A percentile compares a stretch with the other conserved stretches of the same genome.
These are phyloP conservation scores for Leccinum solheimii DNA, from an alignment of 1,284 basidiomycete genomes.

Conservation along the genomic window DNA sequence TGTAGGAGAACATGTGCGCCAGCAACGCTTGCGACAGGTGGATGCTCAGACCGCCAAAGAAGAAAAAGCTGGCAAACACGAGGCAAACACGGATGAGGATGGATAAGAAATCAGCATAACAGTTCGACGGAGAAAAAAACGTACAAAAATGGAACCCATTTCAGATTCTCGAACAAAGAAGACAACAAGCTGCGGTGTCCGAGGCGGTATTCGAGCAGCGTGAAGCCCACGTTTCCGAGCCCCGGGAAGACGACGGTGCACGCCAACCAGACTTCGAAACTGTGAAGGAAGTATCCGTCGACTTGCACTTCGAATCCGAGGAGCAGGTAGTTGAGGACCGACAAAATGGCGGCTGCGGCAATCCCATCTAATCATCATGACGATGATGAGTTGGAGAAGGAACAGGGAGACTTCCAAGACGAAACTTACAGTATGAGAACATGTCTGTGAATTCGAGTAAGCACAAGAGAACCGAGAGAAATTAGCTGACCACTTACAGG, in stretches of 20 bases:
- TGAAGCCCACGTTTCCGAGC: slow-evolving; percentile 70
- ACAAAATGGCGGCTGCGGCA: slow-evolving; percentile 63
- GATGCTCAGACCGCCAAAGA: slow-evolving; percentile 78
- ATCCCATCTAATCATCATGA: slow-evolving; percentile 58
- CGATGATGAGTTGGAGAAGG: not conserved
- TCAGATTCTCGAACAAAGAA: slow-evolving; percentile 61
- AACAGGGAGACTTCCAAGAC: not conserved
- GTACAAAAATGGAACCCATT: slow-evolving; percentile 79
- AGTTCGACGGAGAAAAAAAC: slow-evolving; percentile 30
- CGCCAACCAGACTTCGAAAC: slow-evolving; percentile 77
- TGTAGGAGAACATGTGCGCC: slow-evolving; percentile 79
- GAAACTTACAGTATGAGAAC: slow-evolving; percentile 73
- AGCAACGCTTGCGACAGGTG: slow-evolving; percentile 73
- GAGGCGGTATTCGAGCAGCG: slow-evolving; percentile 75
- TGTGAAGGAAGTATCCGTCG: slow-evolving; percentile 69
- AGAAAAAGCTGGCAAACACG: slow-evolving; percentile 63
- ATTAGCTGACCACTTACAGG: slow-evolving; percentile 55
- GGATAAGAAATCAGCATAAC: slow-evolving; percentile 35
- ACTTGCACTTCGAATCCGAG: slow-evolving; percentile 63
- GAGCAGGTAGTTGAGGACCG: slow-evolving; percentile 71
- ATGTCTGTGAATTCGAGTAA: slow-evolving; percentile 56
- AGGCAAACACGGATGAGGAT: not conserved
- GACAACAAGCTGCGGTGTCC: slow-evolving; percentile 55
- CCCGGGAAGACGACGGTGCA: slow-evolving; percentile 76
- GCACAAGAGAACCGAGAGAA: slow-evolving; percentile 12